These are phyloP conservation scores for Wickerhamomyces sp. DNA, from an alignment of 1,139 yeast species.

Conservation along the genomic window DNA sequence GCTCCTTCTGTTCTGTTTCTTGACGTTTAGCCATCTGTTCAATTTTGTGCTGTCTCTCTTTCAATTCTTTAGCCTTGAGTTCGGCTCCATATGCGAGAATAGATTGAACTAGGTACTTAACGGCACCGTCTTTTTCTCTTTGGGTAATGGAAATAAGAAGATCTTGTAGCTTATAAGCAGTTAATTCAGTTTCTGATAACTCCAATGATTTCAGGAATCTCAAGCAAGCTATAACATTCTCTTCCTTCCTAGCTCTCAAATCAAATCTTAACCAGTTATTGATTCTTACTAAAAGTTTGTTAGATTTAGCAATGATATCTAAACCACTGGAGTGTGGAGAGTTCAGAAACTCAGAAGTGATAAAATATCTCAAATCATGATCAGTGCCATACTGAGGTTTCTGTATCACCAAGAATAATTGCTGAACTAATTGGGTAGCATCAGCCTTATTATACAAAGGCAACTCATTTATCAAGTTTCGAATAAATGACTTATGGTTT, in stretches of 20 bases:
- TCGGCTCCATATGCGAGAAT: not conserved
- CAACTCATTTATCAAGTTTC: not conserved
- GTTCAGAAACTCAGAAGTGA: not conserved
- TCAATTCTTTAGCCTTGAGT: not conserved
- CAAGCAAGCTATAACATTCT: not conserved
- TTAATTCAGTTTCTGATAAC: not conserved
- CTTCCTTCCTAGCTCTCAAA: not conserved
- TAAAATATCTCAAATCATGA: slow-evolving; percentile 4
- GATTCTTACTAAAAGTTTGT: slow-evolving; percentile 1
- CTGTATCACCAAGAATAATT: not conserved
- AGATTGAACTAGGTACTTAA: not conserved
- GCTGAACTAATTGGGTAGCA: not conserved
- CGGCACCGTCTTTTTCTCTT: not conserved
- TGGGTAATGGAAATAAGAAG: not conserved
- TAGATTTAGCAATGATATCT: not conserved
- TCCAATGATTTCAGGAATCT: not conserved
- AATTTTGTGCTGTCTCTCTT: not conserved
- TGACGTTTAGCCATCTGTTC: not conserved
- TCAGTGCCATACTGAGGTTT: slow-evolving; percentile 3
- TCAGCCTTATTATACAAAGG: not conserved
- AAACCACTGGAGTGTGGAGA: not conserved
- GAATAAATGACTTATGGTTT: not conserved
- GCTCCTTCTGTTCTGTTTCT: not conserved
- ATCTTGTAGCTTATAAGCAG: not conserved
- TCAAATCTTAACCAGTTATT: slow-evolving; percentile 9